Conservation (phyloP, 2,329 filamentous ascomycete genomes). For the Rhinocladiella mackenziei region DNA sequence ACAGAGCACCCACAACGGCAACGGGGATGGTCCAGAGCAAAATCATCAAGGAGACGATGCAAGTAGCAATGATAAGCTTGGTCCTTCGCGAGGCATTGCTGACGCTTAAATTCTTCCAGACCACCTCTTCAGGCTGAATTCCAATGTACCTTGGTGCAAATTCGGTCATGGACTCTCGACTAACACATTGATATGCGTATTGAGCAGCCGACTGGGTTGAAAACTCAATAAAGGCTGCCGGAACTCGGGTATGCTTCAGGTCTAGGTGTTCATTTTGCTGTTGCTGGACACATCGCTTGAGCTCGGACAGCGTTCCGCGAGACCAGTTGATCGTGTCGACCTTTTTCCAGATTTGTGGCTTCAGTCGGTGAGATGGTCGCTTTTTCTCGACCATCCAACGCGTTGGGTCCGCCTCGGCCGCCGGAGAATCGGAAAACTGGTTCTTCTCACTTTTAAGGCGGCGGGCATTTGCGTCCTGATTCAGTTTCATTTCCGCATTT, state of each 20-base stretch:
- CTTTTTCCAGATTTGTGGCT: slow-evolving; percentile 60
- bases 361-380: slow-evolving; percentile 68
- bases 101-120: slow-evolving; percentile 79
- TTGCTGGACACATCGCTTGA: slow-evolving; percentile 65
- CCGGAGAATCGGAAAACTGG: slow-evolving; percentile 56
- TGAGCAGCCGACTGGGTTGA: slow-evolving; percentile 76
- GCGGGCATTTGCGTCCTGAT: slow-evolving; percentile 69
- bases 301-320: slow-evolving; percentile 66
- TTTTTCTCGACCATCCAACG: slow-evolving; percentile 63
- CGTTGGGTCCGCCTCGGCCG: slow-evolving; percentile 29
- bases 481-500: slow-evolving; percentile 78
- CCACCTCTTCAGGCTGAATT: slow-evolving; percentile 75
- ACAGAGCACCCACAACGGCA: slow-evolving; percentile 77
- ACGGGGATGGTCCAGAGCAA: slow-evolving; percentile 81
- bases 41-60: slow-evolving; percentile 69
- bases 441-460: slow-evolving; percentile 53
- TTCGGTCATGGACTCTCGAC: slow-evolving; percentile 58
- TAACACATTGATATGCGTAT: slow-evolving; percentile 63
- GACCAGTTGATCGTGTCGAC: slow-evolving; percentile 57
- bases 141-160: slow-evolving; percentile 87
- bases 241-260: slow-evolving; percentile 60
- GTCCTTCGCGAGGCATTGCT: slow-evolving; percentile 57
- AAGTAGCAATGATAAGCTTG: slow-evolving; percentile 64
- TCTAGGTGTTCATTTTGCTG: slow-evolving; percentile 63
- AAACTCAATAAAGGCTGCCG: slow-evolving; percentile 89